These are phyloP conservation scores for Lophiostoma macrostomum DNA, from an alignment of 495 filamentous ascomycete genomes.

Conservation along the genomic window DNA sequence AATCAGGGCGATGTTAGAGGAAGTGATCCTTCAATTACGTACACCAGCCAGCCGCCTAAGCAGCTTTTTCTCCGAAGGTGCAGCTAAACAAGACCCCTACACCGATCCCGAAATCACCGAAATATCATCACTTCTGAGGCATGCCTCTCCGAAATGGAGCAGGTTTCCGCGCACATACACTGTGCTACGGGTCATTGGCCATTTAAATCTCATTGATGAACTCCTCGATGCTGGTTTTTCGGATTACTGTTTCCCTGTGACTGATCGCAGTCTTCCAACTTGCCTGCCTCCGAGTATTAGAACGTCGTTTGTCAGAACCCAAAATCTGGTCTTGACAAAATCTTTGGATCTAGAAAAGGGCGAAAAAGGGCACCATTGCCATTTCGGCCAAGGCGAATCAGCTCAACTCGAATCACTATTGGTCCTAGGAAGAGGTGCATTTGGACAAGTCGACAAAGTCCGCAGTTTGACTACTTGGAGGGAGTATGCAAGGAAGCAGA, in stretches of 20 bases:
- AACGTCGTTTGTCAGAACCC: constrained; percentile 3
- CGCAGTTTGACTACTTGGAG: constrained; percentile 10
- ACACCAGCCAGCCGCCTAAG: not conserved
- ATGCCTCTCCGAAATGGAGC: constrained; percentile 10
- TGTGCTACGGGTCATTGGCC: constrained; percentile 19
- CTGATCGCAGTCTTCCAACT: not conserved
- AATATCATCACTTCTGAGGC: not conserved
- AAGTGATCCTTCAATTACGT: too few species aligned
- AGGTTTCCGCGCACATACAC: constrained; percentile 18
- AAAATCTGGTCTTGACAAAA: constrained; percentile 21
- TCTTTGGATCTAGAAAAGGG: constrained; percentile 27
- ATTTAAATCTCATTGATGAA: constrained; percentile 11
- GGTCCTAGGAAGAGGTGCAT: constrained; percentile 17
- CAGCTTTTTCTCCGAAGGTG: not conserved
- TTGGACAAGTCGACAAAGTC: constrained; percentile 22
- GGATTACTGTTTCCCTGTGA: constrained; percentile 22
- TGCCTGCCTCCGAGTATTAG: not conserved
- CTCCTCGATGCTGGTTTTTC: constrained; percentile 20
- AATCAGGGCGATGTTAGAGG: too few species aligned
- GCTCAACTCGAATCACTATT: constrained; percentile 8
- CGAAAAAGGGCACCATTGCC: constrained; percentile 9
- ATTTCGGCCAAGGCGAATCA: constrained; percentile 14
- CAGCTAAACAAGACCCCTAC: not conserved
- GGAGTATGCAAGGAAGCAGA: constrained; percentile 24
- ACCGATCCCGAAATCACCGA: not conserved